These are phyloP conservation scores for Aspergillus viridinutans DNA, from an alignment of 2,329 filamentous ascomycete species.

Conservation along the genomic window DNA sequence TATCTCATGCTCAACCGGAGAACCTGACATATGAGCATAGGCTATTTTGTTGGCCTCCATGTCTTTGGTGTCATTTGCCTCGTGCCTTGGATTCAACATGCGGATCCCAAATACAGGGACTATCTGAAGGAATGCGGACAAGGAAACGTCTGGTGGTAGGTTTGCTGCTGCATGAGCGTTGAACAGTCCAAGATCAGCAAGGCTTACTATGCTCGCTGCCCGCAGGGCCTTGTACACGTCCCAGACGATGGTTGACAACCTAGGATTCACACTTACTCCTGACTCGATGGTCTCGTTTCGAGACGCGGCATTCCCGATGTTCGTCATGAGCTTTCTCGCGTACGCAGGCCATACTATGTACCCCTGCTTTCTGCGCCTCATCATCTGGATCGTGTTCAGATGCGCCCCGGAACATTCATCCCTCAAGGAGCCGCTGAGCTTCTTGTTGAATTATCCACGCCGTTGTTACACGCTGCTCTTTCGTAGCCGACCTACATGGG, in stretches of 20 bases:
- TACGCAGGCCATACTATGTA: slow-evolving; percentile 45
- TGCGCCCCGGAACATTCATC: slow-evolving; percentile 35
- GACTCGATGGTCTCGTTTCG: slow-evolving; percentile 52
- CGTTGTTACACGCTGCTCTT: slow-evolving; percentile 62
- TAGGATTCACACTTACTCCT: slow-evolving; percentile 53
- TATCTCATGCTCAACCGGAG: neutral
- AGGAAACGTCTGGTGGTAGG: slow-evolving; percentile 49
- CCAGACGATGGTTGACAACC: slow-evolving; percentile 51
- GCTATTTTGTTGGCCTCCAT: slow-evolving; percentile 46
- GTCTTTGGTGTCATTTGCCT: slow-evolving; percentile 48
- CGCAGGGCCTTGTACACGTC: slow-evolving; percentile 48
- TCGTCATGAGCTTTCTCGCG: slow-evolving; percentile 39
- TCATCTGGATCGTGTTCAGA: slow-evolving; percentile 55
- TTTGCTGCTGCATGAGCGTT: slow-evolving; percentile 1
- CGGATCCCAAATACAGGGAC: slow-evolving; percentile 39
- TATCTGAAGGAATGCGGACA: slow-evolving; percentile 40
- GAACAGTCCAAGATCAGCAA: neutral
- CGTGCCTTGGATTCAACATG: slow-evolving; percentile 46
- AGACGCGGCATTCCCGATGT: slow-evolving; percentile 39
- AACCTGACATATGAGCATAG: slow-evolving; percentile 20
- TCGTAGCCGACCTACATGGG: slow-evolving; percentile 57
- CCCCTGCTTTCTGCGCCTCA: slow-evolving; percentile 52
- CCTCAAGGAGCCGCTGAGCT: slow-evolving; percentile 44
- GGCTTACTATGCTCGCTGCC: neutral
- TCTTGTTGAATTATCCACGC: slow-evolving; percentile 60